phyloP scores from a whole-genome alignment of 2,329 filamentous ascomycete species.

The Microdochium nivale region DNA sequence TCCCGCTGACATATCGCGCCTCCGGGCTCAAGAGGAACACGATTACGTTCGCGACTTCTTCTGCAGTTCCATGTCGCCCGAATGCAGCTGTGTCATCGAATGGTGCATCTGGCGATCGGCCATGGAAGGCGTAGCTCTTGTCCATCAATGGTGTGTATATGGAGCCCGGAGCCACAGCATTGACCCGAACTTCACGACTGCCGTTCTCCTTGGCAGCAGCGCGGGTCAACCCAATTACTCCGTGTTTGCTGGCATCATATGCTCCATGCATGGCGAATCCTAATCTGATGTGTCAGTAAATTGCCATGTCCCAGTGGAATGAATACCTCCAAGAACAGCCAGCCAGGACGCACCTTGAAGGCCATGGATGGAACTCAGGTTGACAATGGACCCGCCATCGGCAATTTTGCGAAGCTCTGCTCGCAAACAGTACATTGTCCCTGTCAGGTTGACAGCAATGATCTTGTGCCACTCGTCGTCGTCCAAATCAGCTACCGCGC shows the following conservation, averaged over 20 bases:
- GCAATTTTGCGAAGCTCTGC: constrained; percentile 34
- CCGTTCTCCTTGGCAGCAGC: constrained; percentile 22
- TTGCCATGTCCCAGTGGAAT: not conserved
- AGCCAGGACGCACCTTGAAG: constrained; percentile 27
- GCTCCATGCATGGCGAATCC: constrained; percentile 10
- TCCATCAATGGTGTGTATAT: constrained; percentile 42
- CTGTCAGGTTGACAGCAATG: constrained; percentile 39
- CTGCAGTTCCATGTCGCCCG: constrained; percentile 33
- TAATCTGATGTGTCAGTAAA: not conserved
- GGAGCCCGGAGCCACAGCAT: constrained; percentile 38
- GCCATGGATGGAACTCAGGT: constrained; percentile 44
- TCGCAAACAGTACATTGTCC: constrained; percentile 41
- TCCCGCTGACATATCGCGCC: constrained; percentile 35
- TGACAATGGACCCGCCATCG: constrained; percentile 49
- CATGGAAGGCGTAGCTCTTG: constrained; percentile 26
- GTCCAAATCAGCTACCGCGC: constrained; percentile 31
- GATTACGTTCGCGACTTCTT: constrained; percentile 37
- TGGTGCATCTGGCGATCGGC: constrained; percentile 25
- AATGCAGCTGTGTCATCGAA: constrained; percentile 34
- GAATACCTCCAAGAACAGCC: constrained; percentile 10
- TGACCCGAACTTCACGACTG: constrained; percentile 32
- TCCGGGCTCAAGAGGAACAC: constrained; percentile 38
- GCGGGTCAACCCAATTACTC: constrained; percentile 18
- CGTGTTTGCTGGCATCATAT: constrained; percentile 21
- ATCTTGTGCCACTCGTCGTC: constrained; percentile 40